phyloP scores from a whole-genome alignment of 371 early-diverging fungal species.

The Mucor plumbeus region DNA sequence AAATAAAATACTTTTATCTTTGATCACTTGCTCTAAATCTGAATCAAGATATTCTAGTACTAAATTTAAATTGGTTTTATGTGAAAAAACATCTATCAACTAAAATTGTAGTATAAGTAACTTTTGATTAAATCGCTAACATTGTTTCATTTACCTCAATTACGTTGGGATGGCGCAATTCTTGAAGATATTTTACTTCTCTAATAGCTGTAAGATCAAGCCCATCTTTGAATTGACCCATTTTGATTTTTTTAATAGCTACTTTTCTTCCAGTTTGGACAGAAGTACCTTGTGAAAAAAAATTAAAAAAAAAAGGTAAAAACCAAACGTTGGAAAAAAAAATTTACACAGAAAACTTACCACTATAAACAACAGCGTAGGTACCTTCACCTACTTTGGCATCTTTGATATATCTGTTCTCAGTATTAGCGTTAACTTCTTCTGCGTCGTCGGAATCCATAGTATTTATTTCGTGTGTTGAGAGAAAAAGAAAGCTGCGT shows the following conservation, averaged over 20 bases:
- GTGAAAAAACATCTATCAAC: slow-evolving; percentile 95
- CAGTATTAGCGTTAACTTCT: slow-evolving; percentile 62
- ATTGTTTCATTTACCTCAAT: slow-evolving; percentile 65
- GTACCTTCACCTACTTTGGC: slow-evolving; percentile 95
- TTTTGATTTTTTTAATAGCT: slow-evolving; percentile 97
- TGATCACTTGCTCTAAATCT: slow-evolving; percentile 98
- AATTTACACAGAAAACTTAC: slow-evolving; percentile 37
- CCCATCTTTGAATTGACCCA: slow-evolving; percentile 85
- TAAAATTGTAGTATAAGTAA: slow-evolving; percentile 23
- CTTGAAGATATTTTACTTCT: slow-evolving; percentile 97
- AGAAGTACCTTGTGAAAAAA: slow-evolving; percentile 42
- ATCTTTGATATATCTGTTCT: slow-evolving; percentile 77
- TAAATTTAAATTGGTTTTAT: slow-evolving; percentile 92
- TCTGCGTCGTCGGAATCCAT: slow-evolving; percentile 56
- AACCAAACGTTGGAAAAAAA: not conserved
- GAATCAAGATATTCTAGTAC: slow-evolving; percentile 96
- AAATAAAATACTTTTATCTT: slow-evolving; percentile 92
- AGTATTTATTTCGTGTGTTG: slow-evolving; percentile 1
- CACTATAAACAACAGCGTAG: slow-evolving; percentile 92
- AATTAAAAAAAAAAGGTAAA: not conserved
- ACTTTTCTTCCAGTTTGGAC: slow-evolving; percentile 69
- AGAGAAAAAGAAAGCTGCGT: not conserved
- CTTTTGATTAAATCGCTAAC: not conserved
- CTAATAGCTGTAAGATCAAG: slow-evolving; percentile 96
- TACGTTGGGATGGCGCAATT: slow-evolving; percentile 91